Evolutionary conservation across 1,284 basidiomycete species (phyloP).

Genomic region (Ceratobasidium sp.): DNA sequence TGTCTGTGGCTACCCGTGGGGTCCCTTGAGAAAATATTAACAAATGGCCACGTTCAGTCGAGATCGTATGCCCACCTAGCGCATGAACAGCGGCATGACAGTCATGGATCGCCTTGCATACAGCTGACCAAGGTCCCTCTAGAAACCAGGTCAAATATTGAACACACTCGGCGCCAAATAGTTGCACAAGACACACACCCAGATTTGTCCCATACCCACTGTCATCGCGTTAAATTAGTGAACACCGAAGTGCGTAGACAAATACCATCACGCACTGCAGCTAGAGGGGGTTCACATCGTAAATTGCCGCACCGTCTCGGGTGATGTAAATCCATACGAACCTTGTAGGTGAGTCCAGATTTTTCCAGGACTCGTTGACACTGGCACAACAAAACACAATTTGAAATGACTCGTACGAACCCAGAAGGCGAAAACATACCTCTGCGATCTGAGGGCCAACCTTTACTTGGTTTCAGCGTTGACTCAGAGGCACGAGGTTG

Average conservation of each 20-base stretch:
- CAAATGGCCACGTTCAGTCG: not conserved
- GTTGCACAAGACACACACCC: slow-evolving; percentile 58
- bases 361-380: slow-evolving; percentile 84
- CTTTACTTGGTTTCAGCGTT: slow-evolving; percentile 32
- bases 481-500: not conserved
- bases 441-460: slow-evolving; percentile 60
- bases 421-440: not conserved
- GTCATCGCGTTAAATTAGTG: slow-evolving; percentile 5
- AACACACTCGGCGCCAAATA: not conserved
- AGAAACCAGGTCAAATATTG: not conserved
- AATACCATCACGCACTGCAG: slow-evolving; percentile 1
- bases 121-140: slow-evolving; percentile 88
- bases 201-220: slow-evolving; percentile 93
- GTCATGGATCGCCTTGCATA: slow-evolving; percentile 82
- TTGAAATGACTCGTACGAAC: slow-evolving; percentile 67
- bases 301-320: slow-evolving; percentile 5
- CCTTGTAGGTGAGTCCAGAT: slow-evolving; percentile 83
- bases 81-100: slow-evolving; percentile 90
- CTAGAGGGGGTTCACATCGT: slow-evolving; percentile 24
- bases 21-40: slow-evolving; percentile 59
- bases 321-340: slow-evolving; percentile 55
- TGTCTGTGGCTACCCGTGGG: slow-evolving; percentile 83
- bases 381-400: slow-evolving; percentile 52
- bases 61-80: slow-evolving; percentile 51
- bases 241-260: not conserved